These are phyloP conservation scores for Chalciporus chontae DNA, from an alignment of 768 basidiomycete species.

Conservation along the genomic window DNA sequence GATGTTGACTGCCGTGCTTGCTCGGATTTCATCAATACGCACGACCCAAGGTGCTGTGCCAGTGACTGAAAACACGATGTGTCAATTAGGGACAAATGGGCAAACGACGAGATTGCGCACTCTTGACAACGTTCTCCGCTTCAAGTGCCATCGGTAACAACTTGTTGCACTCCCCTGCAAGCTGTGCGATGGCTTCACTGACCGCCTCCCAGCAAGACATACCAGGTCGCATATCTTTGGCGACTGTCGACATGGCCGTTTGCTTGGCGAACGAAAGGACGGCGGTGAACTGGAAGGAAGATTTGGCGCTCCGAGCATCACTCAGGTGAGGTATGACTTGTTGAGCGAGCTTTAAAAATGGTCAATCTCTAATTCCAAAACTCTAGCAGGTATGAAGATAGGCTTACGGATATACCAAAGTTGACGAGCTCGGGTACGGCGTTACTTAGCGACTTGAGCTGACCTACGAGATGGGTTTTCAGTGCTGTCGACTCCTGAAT, in stretches of 20 bases:
- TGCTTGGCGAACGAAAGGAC: conserved; percentile 72
- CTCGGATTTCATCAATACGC: conserved; percentile 79
- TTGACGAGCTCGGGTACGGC: conserved; percentile 79
- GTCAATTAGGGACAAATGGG: not conserved
- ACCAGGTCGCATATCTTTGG: conserved; percentile 63
- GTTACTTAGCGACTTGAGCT: conserved; percentile 69
- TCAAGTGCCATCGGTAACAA: conserved; percentile 73
- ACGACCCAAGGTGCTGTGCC: conserved; percentile 83
- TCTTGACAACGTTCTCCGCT: conserved; percentile 70
- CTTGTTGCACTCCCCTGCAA: conserved; percentile 68
- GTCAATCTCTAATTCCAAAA: not conserved
- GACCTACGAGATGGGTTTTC: conserved; percentile 64
- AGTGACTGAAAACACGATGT: conserved; percentile 45
- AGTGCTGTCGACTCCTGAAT: conserved; percentile 68
- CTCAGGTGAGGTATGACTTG: conserved; percentile 82
- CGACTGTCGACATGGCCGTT: conserved; percentile 67
- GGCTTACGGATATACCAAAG: conserved; percentile 81
- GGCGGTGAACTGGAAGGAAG: conserved; percentile 69
- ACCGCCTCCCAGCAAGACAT: conserved; percentile 77
- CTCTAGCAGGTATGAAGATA: not conserved
- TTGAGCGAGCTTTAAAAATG: conserved; percentile 71
- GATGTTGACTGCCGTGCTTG: conserved; percentile 77
- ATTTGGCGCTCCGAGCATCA: conserved; percentile 75
- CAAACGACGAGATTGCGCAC: conserved; percentile 41
- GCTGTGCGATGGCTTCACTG: conserved; percentile 59